phyloP scores from a whole-genome alignment of 2,329 filamentous ascomycete genomes.

The Colletotrichum sp. region DNA sequence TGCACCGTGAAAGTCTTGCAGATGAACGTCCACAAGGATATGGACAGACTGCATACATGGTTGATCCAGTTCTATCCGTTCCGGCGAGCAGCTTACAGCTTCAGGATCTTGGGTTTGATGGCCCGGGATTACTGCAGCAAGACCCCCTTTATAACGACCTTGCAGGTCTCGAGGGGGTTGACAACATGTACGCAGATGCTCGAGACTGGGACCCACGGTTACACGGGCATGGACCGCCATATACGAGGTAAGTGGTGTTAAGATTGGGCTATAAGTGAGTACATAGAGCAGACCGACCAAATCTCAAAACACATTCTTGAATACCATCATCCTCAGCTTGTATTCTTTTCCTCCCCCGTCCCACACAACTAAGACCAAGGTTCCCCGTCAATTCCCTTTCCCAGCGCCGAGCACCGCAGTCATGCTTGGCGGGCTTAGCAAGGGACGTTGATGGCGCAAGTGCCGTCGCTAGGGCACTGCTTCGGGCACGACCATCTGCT shows the following conservation, averaged over 20 bases:
- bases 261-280: neutral
- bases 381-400: neutral
- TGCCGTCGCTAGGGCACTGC: neutral
- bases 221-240: neutral
- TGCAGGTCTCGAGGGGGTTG: neutral
- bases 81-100: neutral
- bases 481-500: neutral
- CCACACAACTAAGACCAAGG: rapidly evolving
- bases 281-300: neutral
- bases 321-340: neutral
- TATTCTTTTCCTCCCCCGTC: neutral
- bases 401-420: neutral
- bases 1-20: neutral
- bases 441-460: neutral
- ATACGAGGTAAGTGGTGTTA: neutral
- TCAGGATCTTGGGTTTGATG: neutral
- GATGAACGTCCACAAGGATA: neutral
- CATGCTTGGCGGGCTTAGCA: neutral
- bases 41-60: neutral
- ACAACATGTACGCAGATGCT: neutral
- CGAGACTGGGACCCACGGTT: neutral
- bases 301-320: neutral
- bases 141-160: neutral
- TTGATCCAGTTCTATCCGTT: neutral
- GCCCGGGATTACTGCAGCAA: neutral